phyloP scores from a whole-genome alignment of 2,329 filamentous ascomycete genomes.

The Botrytis deweyae region DNA sequence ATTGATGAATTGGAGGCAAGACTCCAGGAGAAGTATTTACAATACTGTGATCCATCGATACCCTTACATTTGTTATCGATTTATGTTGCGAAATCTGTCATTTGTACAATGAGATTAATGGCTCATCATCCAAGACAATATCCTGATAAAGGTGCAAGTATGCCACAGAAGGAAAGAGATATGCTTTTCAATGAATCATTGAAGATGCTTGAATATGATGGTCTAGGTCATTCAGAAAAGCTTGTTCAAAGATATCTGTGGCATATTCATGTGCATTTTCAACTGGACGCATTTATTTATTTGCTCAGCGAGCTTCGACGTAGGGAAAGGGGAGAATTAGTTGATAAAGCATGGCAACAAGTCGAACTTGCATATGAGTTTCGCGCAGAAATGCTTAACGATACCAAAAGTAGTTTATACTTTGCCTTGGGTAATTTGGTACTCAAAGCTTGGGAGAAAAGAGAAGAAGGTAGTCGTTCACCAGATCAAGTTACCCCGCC shows the following conservation, averaged over 20 bases:
- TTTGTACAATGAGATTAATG: constrained; percentile 39
- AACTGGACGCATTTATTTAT: constrained; percentile 41
- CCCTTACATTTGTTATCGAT: constrained; percentile 41
- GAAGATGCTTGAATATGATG: constrained; percentile 42
- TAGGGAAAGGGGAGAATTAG: constrained; percentile 35
- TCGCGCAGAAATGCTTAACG: constrained; percentile 35
- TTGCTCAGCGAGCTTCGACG: constrained; percentile 40
- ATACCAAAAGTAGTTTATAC: constrained; percentile 35
- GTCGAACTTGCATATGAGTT: constrained; percentile 37
- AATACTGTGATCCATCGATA: constrained; percentile 45
- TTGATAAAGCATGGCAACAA: constrained; percentile 38
- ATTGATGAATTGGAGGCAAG: constrained; percentile 36
- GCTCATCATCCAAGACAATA: constrained; percentile 39
- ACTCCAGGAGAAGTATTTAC: constrained; percentile 45
- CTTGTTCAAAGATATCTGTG: constrained; percentile 39
- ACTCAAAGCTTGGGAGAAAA: constrained; percentile 37
- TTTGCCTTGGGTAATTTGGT: constrained; percentile 36
- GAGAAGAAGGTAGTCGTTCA: constrained; percentile 31
- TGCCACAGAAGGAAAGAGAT: constrained; percentile 40
- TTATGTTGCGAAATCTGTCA: constrained; percentile 35
- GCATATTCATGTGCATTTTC: constrained; percentile 41
- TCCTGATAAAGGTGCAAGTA: constrained; percentile 35
- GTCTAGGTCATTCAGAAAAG: constrained; percentile 36
- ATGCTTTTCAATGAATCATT: constrained; percentile 40
- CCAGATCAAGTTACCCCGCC: constrained; percentile 15